A percentile compares a stretch with the other conserved stretches of the same genome.
Evolutionary conservation across 306 rosid genomes (phyloP).

Genomic region (Hippophae gyantsensis): DNA sequence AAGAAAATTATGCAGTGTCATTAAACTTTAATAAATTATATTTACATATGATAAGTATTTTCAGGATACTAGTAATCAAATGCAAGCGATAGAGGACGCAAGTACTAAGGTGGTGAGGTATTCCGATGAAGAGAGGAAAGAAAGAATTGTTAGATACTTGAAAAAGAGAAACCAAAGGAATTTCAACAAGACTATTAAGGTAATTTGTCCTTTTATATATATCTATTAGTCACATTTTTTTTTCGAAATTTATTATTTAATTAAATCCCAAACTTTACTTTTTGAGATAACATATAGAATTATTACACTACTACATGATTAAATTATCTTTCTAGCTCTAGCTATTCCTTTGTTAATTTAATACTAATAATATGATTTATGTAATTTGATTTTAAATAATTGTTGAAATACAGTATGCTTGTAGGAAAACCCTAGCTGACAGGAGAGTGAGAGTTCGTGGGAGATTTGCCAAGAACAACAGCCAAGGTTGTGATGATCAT

Average conservation of each 20-base stretch:
- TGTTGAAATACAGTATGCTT: conserved; percentile 41
- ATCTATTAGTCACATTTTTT: background rate
- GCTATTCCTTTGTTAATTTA: too few species aligned
- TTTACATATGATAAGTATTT: too few species aligned
- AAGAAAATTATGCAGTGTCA: too few species aligned
- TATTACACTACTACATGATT: too few species aligned
- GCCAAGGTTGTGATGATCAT: conserved; percentile 27
- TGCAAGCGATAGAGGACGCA: conserved; percentile 34
- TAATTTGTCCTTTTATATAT: too few species aligned
- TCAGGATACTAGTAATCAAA: conserved; percentile 18
- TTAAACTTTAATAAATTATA: too few species aligned
- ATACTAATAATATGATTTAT: too few species aligned
- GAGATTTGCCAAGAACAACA: conserved; percentile 65
- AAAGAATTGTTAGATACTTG: conserved; percentile 60
- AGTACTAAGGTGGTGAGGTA: conserved; percentile 53
- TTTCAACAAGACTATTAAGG: conserved; percentile 3
- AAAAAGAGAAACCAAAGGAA: conserved; percentile 71
- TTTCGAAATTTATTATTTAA: too few species aligned
- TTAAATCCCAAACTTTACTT: too few species aligned
- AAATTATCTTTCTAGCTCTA: too few species aligned
- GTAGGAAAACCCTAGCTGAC: conserved; percentile 70
- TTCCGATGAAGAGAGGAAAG: conserved; percentile 62
- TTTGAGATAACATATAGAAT: too few species aligned
- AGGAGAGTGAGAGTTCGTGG: conserved; percentile 64
- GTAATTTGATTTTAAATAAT: too few species aligned